phyloP scores from a whole-genome alignment of 2,329 filamentous ascomycete genomes.

The Fusarium sacchari region DNA sequence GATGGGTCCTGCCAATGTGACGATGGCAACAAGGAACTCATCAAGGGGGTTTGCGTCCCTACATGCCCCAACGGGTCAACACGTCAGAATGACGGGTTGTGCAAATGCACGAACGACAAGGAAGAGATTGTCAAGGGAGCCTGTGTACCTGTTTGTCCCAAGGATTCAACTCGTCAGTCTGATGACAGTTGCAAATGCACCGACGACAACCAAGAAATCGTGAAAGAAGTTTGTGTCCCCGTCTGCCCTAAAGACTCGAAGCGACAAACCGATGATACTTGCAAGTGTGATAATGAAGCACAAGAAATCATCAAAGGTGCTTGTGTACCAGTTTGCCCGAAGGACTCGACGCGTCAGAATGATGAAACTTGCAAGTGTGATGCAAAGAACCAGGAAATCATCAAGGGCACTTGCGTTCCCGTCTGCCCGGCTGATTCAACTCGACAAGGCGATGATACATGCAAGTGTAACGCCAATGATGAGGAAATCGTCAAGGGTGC shows the following conservation, averaged over 20 bases:
- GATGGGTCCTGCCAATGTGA: neutral
- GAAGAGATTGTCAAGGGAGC: neutral
- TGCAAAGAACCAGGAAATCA: neutral
- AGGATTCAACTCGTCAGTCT: neutral
- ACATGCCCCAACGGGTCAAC: neutral
- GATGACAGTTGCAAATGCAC: neutral
- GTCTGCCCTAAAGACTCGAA: neutral
- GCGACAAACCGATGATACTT: neutral
- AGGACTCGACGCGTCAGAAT: neutral
- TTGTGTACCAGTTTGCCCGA: neutral
- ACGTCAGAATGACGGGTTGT: rapidly evolving
- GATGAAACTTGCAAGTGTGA: neutral
- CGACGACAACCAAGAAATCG: neutral
- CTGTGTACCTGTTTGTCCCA: neutral
- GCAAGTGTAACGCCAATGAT: neutral
- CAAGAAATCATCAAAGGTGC: neutral
- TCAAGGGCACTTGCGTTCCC: neutral
- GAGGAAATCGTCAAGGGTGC: neutral
- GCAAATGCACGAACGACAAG: neutral
- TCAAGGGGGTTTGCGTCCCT: neutral
- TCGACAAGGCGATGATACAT: neutral
- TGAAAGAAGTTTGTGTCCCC: neutral
- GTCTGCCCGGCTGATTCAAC: neutral
- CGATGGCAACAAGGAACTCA: rapidly evolving
- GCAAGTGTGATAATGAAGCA: neutral